phyloP scores from a whole-genome alignment of 257 asterid genomes.

The Solanum sitiens region DNA sequence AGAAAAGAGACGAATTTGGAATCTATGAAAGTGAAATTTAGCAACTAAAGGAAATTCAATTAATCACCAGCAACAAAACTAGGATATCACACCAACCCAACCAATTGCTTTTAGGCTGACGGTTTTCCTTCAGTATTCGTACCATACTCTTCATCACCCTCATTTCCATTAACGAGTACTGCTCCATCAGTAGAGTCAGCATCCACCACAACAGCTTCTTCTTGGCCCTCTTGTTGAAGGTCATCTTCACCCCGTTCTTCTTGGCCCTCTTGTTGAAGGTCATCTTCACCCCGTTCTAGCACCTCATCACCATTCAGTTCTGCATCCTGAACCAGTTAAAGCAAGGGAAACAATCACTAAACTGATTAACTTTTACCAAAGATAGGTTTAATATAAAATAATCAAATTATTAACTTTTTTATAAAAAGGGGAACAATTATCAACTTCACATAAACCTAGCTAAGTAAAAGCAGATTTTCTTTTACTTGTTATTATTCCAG shows the following conservation, averaged over 20 bases:
- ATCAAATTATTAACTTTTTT: not conserved
- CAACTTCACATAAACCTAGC: not conserved
- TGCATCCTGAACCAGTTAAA: slow-evolving; percentile 14
- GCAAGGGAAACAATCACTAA: not conserved
- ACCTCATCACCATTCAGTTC: slow-evolving; percentile 57
- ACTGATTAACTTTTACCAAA: slow-evolving; percentile 1
- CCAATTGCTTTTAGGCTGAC: slow-evolving; percentile 81
- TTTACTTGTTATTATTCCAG: not conserved
- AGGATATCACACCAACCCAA: slow-evolving; percentile 63
- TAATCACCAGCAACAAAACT: slow-evolving; percentile 69
- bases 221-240: slow-evolving; percentile 45
- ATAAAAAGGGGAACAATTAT: not conserved
- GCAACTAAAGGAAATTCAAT: slow-evolving; percentile 50
- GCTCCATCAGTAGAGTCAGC: slow-evolving; percentile 85
- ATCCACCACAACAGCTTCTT: slow-evolving; percentile 69
- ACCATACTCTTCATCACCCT: slow-evolving; percentile 91
- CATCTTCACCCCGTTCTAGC: slow-evolving; percentile 32
- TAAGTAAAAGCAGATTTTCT: not conserved
- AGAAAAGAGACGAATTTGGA: not conserved
- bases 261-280: slow-evolving; percentile 8
- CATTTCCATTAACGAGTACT: slow-evolving; percentile 63
- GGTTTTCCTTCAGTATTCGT: slow-evolving; percentile 80
- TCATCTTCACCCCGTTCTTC: slow-evolving; percentile 31
- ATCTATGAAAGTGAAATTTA: slow-evolving; percentile 14
- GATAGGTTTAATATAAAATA: not conserved